Conservation (phyloP, 140 eudicot genomes). For the Bidens hawaiensis region DNA sequence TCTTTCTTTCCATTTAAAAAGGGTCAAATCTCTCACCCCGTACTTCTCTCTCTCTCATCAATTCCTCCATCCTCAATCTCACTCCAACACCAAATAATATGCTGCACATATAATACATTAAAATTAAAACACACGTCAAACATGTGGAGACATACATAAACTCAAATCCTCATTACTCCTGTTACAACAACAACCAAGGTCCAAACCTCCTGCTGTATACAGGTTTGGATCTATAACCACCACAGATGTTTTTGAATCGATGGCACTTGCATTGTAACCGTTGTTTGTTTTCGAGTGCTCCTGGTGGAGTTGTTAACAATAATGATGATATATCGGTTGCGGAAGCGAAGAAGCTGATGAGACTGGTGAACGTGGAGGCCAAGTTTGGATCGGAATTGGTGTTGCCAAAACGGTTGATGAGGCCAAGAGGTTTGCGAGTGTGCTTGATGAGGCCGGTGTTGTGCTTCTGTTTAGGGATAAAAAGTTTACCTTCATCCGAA, state of each 20-base stretch:
- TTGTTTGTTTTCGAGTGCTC: slow-evolving; percentile 25
- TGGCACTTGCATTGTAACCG: slow-evolving; percentile 10
- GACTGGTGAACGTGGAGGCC: slow-evolving; percentile 82
- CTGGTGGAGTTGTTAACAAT: slow-evolving; percentile 6
- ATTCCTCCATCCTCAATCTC: not conserved
- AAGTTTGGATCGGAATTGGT: slow-evolving; percentile 60
- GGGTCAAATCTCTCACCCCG: slow-evolving; percentile 4
- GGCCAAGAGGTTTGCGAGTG: slow-evolving; percentile 66
- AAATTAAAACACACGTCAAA: not conserved
- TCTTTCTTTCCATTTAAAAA: not conserved
- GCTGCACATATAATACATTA: not conserved
- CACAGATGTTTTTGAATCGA: not conserved
- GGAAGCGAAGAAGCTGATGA: slow-evolving; percentile 86
- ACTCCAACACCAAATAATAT: not conserved
- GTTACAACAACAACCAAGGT: slow-evolving; percentile 28
- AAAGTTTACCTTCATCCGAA: too few species aligned
- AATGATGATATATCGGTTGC: slow-evolving; percentile 35
- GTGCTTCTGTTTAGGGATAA: slow-evolving; percentile 25
- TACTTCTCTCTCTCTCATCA: not conserved
- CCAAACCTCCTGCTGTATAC: slow-evolving; percentile 12
- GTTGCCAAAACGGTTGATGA: slow-evolving; percentile 66
- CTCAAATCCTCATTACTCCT: slow-evolving; percentile 35
- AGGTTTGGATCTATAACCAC: slow-evolving; percentile 8
- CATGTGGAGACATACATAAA: too few species aligned
- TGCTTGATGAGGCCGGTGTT: slow-evolving; percentile 93